Base-by-base conservation (phyloP, 179 eudicot genomes). In the Silene vulgaris region DNA sequence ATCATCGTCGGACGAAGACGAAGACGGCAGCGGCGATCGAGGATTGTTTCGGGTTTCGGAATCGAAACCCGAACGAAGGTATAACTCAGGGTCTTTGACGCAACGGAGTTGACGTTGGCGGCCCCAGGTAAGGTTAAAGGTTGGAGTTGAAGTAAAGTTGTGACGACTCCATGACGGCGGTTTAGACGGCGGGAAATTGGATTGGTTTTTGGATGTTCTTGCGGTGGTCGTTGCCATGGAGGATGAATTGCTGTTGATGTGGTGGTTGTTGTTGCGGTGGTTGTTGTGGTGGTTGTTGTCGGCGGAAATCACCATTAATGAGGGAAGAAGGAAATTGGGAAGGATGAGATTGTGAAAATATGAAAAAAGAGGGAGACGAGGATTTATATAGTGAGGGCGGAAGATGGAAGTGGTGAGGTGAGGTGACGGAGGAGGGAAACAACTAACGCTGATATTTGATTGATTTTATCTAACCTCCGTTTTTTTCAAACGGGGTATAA, bases 51-150 rank as follows among this genome's bases (percentile, higher is more conserved):
- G 35, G 35, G 35, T 76, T 83, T 71, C 74, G 70, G n/a, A 40
- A 40, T 17, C 19, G 30, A 52, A 30, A 30, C 35, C 35, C 35
- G 35, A 30, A 30, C 77, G 77, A 63, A 12, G 16, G 69, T 14
- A 69, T 11, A 21, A 0, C 35, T 60, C 72, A 29, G 68, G 76
- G 62, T 71, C 32, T 65, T 82, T 86, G 87, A 86, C 86, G 77
- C 91, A 91, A 32, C 95, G 83, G 70, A 91, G 81, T 16, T 82
- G 76, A 35, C 72, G 79, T 78, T 78, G 90, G 14, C 73, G 77
- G 8, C 95, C 97, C 97, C 97, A 91, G 79, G 82, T 77, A 72
- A 90, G 74, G 43, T 54, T 76, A 9, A 80, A 78, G 29, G 75
- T 80, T 19, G 97, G 92, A 40, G 82, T 45, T 37, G 86, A 43